phyloP scores from a whole-genome alignment of 1,284 basidiomycete species.

The Ustilago sp. region DNA sequence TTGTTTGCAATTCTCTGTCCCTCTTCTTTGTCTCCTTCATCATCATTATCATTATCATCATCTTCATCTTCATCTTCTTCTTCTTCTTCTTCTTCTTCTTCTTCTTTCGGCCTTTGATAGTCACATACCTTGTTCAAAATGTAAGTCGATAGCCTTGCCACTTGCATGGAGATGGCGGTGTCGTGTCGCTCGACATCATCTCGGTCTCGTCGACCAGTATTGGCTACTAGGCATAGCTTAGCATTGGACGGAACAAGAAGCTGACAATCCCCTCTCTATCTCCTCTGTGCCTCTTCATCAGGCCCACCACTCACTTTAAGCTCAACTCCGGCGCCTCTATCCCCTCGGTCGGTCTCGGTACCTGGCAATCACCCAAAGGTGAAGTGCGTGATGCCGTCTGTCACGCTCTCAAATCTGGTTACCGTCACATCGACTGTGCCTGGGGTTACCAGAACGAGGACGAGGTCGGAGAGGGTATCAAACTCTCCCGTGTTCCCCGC shows the following conservation, averaged over 20 bases:
- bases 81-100: neutral
- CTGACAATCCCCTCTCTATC: neutral
- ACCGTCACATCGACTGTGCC: constrained; percentile 61
- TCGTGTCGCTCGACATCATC: neutral
- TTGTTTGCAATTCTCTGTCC: constrained; percentile 9
- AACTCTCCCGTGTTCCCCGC: constrained; percentile 78
- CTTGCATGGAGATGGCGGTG: neutral
- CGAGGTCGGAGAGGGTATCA: constrained; percentile 84
- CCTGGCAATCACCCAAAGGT: constrained; percentile 58
- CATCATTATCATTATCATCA: constrained; percentile 17
- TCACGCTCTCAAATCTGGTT: constrained; percentile 60
- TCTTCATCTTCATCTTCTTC: too few relatives aligned
- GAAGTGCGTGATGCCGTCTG: constrained; percentile 73
- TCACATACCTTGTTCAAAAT: constrained; percentile 18
- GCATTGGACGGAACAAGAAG: neutral
- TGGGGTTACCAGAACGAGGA: constrained; percentile 77
- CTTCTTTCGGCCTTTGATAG: constrained; percentile 9
- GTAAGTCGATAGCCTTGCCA: constrained; percentile 18
- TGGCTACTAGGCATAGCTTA: neutral
- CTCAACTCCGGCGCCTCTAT: constrained; percentile 59
- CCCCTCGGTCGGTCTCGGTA: constrained; percentile 57
- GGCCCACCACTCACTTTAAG: constrained; percentile 51
- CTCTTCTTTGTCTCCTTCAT: constrained; percentile 10
- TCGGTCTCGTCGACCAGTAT: neutral
- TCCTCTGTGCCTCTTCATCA: constrained; percentile 1